Evolutionary conservation across 345 rosid species (phyloP).

Genomic region (Moricandia arvensis): DNA sequence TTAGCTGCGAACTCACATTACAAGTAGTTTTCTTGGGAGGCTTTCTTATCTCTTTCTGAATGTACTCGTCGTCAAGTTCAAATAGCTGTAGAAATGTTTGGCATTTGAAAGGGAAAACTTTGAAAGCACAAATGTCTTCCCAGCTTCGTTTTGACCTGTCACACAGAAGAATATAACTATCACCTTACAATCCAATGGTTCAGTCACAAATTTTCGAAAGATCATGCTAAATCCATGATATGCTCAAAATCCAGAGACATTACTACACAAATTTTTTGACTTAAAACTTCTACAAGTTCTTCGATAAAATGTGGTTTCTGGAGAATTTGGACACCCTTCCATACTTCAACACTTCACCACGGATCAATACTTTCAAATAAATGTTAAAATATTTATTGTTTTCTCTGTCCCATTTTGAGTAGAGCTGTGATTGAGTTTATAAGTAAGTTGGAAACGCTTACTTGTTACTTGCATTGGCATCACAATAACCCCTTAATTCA

Average conservation of each 20-base stretch:
- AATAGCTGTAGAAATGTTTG: slow-evolving; percentile 69
- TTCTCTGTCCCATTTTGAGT: not conserved
- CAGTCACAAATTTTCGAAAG: not conserved
- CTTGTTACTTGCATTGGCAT: slow-evolving; percentile 50
- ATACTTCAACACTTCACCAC: not conserved
- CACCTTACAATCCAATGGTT: not conserved
- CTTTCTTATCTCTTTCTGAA: slow-evolving; percentile 83
- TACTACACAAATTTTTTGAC: not conserved
- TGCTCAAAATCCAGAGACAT: not conserved
- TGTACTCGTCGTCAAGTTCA: slow-evolving; percentile 87
- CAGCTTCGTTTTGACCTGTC: slow-evolving; percentile 62
- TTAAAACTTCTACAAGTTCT: not conserved
- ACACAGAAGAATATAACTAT: slow-evolving; percentile 7
- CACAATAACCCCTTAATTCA: slow-evolving; percentile 57
- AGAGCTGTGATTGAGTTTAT: not conserved
- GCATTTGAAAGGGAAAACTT: slow-evolving; percentile 73
- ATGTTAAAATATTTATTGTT: not conserved
- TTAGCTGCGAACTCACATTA: slow-evolving; percentile 52
- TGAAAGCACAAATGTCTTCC: slow-evolving; percentile 80
- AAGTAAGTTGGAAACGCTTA: slow-evolving; percentile 38
- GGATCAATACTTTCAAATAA: not conserved
- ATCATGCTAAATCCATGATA: not conserved
- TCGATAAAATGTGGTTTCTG: not conserved
- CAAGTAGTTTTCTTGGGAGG: slow-evolving; percentile 67
- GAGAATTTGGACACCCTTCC: not conserved